These are phyloP conservation scores for Lasiodiplodia gonubiensis DNA, from an alignment of 2,329 filamentous ascomycete species.

Conservation along the genomic window DNA sequence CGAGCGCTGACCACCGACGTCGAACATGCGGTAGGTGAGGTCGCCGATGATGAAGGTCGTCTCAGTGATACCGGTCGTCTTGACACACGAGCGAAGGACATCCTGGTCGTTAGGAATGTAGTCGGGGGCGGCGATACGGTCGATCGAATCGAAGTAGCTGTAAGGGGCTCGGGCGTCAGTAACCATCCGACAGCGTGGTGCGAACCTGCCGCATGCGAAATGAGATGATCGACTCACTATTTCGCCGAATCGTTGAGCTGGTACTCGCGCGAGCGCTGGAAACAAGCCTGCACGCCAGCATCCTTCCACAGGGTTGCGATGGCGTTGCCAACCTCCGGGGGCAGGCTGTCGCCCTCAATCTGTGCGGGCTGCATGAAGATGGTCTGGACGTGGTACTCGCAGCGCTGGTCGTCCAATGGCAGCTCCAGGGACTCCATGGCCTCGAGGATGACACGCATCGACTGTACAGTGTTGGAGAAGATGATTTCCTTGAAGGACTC, in stretches of 20 bases:
- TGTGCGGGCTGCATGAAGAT: slow-evolving; percentile 98
- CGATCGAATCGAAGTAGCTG: slow-evolving; percentile 95
- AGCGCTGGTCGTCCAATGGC: slow-evolving; percentile 86
- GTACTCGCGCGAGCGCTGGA: slow-evolving; percentile 94
- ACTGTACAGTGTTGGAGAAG: slow-evolving; percentile 73
- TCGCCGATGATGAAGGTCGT: slow-evolving; percentile 96
- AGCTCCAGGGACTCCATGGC: slow-evolving; percentile 74
- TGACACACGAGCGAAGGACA: slow-evolving; percentile 92
- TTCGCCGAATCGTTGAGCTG: slow-evolving; percentile 94
- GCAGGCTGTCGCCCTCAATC: slow-evolving; percentile 92
- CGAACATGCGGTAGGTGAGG: slow-evolving; percentile 95
- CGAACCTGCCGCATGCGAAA: neutral
- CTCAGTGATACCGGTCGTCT: slow-evolving; percentile 96
- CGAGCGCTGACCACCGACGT: slow-evolving; percentile 92
- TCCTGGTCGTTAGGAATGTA: slow-evolving; percentile 97
- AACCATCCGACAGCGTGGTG: neutral
- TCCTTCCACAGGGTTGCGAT: slow-evolving; percentile 95
- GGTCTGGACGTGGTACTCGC: slow-evolving; percentile 97
- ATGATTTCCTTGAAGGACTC: slow-evolving; percentile 75
- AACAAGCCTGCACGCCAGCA: slow-evolving; percentile 89
- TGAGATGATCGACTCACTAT: slow-evolving; percentile 70
- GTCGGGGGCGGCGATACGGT: slow-evolving; percentile 86
- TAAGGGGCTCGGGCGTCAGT: slow-evolving; percentile 8
- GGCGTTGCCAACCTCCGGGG: slow-evolving; percentile 91
- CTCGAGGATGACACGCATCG: slow-evolving; percentile 72